Evolutionary conservation across 2,329 filamentous ascomycete species (phyloP).

Genomic region (Neospermospora avenae): DNA sequence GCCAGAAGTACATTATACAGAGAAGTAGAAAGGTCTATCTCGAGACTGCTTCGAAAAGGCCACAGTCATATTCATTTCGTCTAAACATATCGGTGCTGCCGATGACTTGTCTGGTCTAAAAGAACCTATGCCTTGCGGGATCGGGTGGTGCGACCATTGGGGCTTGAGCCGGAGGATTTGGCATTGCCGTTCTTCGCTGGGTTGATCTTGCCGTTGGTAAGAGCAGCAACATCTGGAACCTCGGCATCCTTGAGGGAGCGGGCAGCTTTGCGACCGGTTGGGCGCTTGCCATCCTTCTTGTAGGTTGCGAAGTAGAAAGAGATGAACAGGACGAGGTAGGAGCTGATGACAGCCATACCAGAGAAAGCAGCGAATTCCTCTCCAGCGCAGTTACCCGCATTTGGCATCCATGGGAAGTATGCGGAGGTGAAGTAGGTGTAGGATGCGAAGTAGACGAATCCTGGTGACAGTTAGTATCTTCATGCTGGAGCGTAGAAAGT

Average conservation of each 20-base stretch:
- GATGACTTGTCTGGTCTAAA: constrained; percentile 8
- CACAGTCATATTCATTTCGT: constrained; percentile 14
- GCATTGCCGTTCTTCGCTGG: constrained; percentile 42
- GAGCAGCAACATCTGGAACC: constrained; percentile 34
- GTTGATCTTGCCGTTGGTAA: constrained; percentile 32
- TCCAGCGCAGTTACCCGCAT: constrained; percentile 80
- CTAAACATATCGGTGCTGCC: constrained; percentile 11
- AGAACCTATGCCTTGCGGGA: constrained; percentile 36
- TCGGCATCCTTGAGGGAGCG: constrained; percentile 43
- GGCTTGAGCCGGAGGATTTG: constrained; percentile 37
- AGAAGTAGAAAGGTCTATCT: constrained; percentile 24
- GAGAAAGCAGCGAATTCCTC: constrained; percentile 96
- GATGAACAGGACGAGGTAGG: constrained; percentile 97
- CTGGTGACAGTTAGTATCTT: constrained; percentile 48
- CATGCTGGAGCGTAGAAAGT: not conserved
- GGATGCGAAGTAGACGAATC: constrained; percentile 98
- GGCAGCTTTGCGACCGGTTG: constrained; percentile 73
- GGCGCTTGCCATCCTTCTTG: constrained; percentile 78
- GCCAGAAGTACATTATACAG: constrained; percentile 28
- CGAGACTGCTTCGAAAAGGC: constrained; percentile 17
- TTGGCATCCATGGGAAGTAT: constrained; percentile 85
- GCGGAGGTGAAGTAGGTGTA: constrained; percentile 96
- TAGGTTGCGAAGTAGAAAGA: constrained; percentile 98
- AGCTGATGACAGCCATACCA: constrained; percentile 87
- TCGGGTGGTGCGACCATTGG: constrained; percentile 31